phyloP scores from a whole-genome alignment of 208 protist species.

The Crithidia bombi region DNA sequence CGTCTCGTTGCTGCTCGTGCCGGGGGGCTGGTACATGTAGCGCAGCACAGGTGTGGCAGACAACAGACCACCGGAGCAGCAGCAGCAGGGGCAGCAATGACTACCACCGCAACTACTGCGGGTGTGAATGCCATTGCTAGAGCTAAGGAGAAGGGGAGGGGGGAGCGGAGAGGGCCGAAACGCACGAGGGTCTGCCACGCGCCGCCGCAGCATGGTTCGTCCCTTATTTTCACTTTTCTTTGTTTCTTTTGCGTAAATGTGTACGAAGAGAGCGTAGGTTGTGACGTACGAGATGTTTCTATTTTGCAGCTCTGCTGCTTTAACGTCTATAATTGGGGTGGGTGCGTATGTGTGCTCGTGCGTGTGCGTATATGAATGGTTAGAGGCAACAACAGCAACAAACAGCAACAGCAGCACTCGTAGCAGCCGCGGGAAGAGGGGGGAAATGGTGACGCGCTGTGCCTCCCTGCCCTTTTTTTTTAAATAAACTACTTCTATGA shows the following conservation, averaged over 20 bases:
- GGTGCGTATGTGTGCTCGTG: too few species aligned
- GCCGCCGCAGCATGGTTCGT: constrained; percentile 10
- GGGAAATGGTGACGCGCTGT: too few species aligned
- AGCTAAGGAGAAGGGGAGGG: neutral
- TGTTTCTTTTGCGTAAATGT: neutral
- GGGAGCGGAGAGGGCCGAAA: neutral
- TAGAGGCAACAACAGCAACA: too few species aligned
- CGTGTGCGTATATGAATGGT: too few species aligned
- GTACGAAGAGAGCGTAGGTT: neutral
- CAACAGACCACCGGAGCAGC: neutral
- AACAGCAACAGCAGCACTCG: too few species aligned
- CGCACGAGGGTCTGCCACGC: constrained; percentile 1
- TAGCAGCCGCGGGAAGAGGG: too few species aligned
- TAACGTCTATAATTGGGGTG: too few species aligned
- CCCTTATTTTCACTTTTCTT: too few species aligned
- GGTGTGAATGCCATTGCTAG: neutral
- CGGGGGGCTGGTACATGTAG: constrained; percentile 68
- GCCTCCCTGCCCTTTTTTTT: too few species aligned
- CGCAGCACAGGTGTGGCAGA: neutral
- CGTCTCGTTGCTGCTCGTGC: constrained; percentile 44
- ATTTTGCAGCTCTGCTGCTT: too few species aligned
- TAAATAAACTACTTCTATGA: too few species aligned
- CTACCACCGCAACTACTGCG: neutral
- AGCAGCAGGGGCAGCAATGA: neutral
- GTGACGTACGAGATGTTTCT: neutral